Conservation (phyloP, 208 protist species). For the Crithidia bombi region DNA sequence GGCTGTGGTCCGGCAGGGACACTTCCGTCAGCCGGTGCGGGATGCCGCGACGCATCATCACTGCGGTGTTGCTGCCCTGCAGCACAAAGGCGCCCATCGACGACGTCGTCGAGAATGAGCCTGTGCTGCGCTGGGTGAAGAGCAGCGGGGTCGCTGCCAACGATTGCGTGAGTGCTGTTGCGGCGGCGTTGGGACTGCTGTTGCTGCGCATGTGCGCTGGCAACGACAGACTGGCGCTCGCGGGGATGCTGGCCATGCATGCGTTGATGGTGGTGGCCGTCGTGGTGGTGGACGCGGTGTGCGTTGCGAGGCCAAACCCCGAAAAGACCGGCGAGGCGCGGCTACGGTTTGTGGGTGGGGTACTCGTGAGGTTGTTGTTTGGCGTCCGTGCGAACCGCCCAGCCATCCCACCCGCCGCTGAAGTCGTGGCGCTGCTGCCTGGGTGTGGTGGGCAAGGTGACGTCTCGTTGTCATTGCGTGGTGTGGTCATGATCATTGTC, state of each 20-base stretch:
- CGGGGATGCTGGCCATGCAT: conserved; percentile 1
- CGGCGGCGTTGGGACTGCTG: conserved; percentile 2
- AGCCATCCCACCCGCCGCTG: neutral
- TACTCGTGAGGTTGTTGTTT: neutral
- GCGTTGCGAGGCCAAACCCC: conserved; percentile 1
- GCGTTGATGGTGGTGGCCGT: neutral
- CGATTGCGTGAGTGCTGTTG: conserved; percentile 1
- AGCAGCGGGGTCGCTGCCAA: conserved; percentile 10
- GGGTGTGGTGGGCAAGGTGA: conserved; percentile 2
- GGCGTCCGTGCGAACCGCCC: neutral
- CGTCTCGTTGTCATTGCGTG: neutral
- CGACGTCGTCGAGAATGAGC: conserved; percentile 17
- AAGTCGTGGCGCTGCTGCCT: neutral
- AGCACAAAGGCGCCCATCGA: conserved; percentile 35
- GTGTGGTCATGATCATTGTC: neutral
- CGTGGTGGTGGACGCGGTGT: neutral
- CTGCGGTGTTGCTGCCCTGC: conserved; percentile 10
- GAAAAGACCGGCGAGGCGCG: conserved; percentile 8
- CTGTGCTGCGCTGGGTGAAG: neutral
- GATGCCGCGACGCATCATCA: conserved; percentile 26
- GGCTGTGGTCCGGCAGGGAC: conserved; percentile 7
- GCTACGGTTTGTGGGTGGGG: neutral
- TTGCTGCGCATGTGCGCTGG: conserved; percentile 11
- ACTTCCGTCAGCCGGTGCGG: neutral
- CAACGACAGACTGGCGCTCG: conserved; percentile 6